Conservation (phyloP, 305 asterid species). For the Nicotiana rustica region DNA sequence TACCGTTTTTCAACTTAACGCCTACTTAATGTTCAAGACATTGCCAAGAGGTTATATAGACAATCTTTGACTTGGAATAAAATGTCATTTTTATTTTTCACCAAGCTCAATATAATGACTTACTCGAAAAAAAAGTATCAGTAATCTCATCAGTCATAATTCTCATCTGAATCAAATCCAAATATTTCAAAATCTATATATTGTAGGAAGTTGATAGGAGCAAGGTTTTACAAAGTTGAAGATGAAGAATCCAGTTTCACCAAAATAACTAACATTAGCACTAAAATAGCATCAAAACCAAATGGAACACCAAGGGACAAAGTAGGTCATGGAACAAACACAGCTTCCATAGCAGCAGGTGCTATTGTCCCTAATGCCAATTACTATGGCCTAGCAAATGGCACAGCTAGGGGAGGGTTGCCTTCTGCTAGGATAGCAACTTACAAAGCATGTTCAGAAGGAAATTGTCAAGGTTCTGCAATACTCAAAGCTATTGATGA, state of each 20-base stretch:
- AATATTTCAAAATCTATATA: background rate
- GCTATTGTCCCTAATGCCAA: slow-evolving; percentile 55
- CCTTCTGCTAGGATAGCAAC: slow-evolving; percentile 72
- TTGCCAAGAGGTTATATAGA: background rate
- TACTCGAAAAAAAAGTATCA: background rate
- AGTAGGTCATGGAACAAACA: slow-evolving; percentile 78
- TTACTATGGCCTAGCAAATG: slow-evolving; percentile 68
- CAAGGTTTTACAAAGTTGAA: slow-evolving; percentile 59
- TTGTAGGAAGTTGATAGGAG: slow-evolving; percentile 74
- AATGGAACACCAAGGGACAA: slow-evolving; percentile 67
- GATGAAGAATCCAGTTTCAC: slow-evolving; percentile 22
- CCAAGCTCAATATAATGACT: background rate
- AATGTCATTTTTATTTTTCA: background rate
- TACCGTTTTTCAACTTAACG: too few relatives aligned
- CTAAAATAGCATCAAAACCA: background rate
- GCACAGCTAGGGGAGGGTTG: slow-evolving; percentile 70
- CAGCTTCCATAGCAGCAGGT: slow-evolving; percentile 76
- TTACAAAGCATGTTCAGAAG: slow-evolving; percentile 70
- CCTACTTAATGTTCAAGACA: too few relatives aligned
- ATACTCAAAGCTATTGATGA: slow-evolving; percentile 77
- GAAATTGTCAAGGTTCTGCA: slow-evolving; percentile 60
- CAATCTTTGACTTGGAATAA: background rate
- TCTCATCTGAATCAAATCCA: background rate
- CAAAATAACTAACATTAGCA: slow-evolving; percentile 25
- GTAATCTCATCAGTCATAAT: background rate